A percentile compares a stretch with the other conserved stretches of the same genome.
phyloP scores from a whole-genome alignment of 345 rosid genomes.

The Gynandropsis gynandra region DNA sequence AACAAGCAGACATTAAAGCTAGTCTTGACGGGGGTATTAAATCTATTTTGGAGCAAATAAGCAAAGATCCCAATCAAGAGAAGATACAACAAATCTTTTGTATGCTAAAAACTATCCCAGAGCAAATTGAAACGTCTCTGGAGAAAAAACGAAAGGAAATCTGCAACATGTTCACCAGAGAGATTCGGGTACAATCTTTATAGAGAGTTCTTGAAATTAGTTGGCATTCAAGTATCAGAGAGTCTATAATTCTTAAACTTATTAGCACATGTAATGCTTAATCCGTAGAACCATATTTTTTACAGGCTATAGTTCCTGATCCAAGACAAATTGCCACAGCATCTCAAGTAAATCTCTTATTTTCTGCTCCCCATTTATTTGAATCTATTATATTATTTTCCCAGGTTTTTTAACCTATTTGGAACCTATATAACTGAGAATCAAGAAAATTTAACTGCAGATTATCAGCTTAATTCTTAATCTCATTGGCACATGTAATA shows the following conservation, averaged over 20 bases:
- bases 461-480: too few relatives aligned
- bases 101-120: conserved; percentile 48
- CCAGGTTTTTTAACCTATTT: too few relatives aligned
- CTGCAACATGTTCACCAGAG: conserved; percentile 38
- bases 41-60: conserved; percentile 52
- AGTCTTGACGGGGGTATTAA: conserved; percentile 52
- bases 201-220: not conserved
- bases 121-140: conserved; percentile 46
- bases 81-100: conserved; percentile 41
- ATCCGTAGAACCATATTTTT: not conserved
- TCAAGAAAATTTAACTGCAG: too few relatives aligned
- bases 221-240: not conserved
- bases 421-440: too few relatives aligned
- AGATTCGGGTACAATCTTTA: conserved; percentile 44
- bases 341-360: conserved; percentile 35
- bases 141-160: conserved; percentile 48
- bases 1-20: conserved; percentile 53
- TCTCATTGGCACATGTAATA: not conserved
- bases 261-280: not conserved
- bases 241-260: not conserved
- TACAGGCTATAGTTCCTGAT: conserved; percentile 33
- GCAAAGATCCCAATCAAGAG: conserved; percentile 40
- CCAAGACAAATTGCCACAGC: conserved; percentile 25
- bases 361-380: not conserved
- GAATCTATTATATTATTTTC: not conserved